Evolutionary conservation across 805 yeast species (phyloP), one percentile per base, ranked within the genome.

Genomic region (Lipomyces lipofer): DNA sequence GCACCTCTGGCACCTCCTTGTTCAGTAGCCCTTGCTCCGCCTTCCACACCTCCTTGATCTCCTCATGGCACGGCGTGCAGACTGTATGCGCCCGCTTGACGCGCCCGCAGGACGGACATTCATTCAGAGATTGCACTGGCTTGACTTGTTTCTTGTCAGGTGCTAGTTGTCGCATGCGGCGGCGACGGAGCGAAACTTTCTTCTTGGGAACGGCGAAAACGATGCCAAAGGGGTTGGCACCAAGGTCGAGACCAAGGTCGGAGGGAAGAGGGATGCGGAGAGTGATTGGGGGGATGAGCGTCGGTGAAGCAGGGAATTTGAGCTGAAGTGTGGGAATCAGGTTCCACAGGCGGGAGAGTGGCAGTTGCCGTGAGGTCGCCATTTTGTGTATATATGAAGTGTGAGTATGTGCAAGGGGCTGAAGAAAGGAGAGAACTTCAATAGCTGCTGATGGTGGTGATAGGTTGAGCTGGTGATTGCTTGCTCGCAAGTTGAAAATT

Each of bases 91-190:
- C 83, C 67, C 97, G 79, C 73, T 92, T 94, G 64, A 82, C 85
- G 59, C 87, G 85, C 42, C 99, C 99, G 74, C 99, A 92, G 0
- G 96, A 85, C 2, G 98, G 97, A 69, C 99, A 92, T 69, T 95
- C 81, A 59, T 86, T 88, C 66, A 94, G 75, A 67, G 88, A 85
- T 52, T 83, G 80, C 60, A 87, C 77, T 47, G 84, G 83, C 69
- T 87, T 82, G 62, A 88, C 75, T 64, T 90, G 94, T 69, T 89
- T 92, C 54, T 82, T 78, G 9, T 88, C 95, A 3, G 92, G 88
- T 6, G 89, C 90, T 62, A 88, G 81, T 63, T 86, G 82, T 73
- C 91, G 83, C 68, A 81, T 85, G 71, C 97, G 84, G 66, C 88
- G 86, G 71, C 88, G 87, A 73, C 82, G 82, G 69, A 89, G 88